These are phyloP conservation scores for Yamadazyma takamatsuzukensis DNA, from an alignment of 805 yeast species.

Conservation along the genomic window DNA sequence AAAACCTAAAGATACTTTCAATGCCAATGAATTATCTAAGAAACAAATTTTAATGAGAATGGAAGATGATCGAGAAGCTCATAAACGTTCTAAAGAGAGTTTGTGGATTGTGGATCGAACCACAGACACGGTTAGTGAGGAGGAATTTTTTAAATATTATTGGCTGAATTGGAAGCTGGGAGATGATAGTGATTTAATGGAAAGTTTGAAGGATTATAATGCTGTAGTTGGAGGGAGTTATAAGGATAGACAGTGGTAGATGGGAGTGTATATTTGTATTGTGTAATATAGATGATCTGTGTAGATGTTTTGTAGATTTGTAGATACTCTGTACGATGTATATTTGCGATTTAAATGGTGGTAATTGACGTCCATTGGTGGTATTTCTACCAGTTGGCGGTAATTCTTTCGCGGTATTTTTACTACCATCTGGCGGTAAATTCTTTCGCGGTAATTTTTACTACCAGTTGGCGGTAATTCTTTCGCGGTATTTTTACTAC, in stretches of 20 bases:
- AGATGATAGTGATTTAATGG: constrained; percentile 42
- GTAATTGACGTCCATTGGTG: no score
- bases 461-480: no score
- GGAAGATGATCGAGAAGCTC: constrained; percentile 92
- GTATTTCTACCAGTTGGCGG: no score
- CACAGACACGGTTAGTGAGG: constrained; percentile 35
- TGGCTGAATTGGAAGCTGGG: constrained; percentile 46
- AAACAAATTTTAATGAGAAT: constrained; percentile 69
- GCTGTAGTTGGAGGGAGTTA: constrained; percentile 52
- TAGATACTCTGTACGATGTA: no score
- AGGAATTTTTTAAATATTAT: constrained; percentile 40
- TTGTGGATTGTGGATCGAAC: constrained; percentile 67
- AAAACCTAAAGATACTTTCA: constrained; percentile 16
- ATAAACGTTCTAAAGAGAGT: constrained; percentile 77
- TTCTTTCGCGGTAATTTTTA: no score
- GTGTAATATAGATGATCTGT: no score
- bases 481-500: no score
- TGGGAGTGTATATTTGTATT: no score
- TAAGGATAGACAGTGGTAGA: constrained; percentile 39
- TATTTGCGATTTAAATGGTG: no score
- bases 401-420: no score
- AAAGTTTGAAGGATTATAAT: constrained; percentile 52
- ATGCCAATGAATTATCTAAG: constrained; percentile 24
- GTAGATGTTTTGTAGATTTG: no score
- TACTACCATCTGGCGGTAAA: no score